Percentiles rank a stretch among this genome's conserved stretches.
These are phyloP conservation scores for Boletus insuetus DNA, from an alignment of 768 basidiomycete genomes.

Conservation along the genomic window DNA sequence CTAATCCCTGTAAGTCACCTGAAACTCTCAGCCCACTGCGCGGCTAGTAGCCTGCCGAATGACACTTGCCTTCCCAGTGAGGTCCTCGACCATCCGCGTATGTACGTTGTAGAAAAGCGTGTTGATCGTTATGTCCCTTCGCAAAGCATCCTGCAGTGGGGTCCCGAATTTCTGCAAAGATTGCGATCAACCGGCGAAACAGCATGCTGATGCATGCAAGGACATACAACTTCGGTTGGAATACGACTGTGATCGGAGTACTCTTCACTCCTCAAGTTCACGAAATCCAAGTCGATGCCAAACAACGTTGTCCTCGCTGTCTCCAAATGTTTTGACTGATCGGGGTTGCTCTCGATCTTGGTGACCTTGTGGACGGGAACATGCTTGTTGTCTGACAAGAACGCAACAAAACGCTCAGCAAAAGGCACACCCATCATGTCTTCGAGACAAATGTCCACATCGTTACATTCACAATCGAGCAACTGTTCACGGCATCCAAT, in stretches of 20 bases:
- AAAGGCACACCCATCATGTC: constrained; percentile 90
- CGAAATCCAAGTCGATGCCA: constrained; percentile 86
- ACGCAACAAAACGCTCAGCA: constrained; percentile 73
- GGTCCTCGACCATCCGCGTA: constrained; percentile 80
- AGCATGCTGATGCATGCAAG: neutral
- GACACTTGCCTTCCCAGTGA: constrained; percentile 65
- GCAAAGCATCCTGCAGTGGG: constrained; percentile 83
- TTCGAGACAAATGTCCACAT: constrained; percentile 90
- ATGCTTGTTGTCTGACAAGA: constrained; percentile 34
- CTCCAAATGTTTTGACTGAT: constrained; percentile 97
- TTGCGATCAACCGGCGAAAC: neutral
- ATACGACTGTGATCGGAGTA: constrained; percentile 88
- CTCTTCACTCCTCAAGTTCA: constrained; percentile 89
- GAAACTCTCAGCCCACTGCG: constrained; percentile 8
- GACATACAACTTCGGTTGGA: constrained; percentile 77
- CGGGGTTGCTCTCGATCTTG: constrained; percentile 90
- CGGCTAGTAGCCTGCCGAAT: neutral
- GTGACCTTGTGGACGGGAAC: constrained; percentile 52
- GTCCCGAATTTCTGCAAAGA: constrained; percentile 78
- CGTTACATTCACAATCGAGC: constrained; percentile 76
- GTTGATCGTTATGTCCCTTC: constrained; percentile 95
- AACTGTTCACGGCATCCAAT: constrained; percentile 46
- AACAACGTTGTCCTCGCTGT: constrained; percentile 84
- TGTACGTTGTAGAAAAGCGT: constrained; percentile 96
- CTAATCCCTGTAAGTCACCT: constrained; percentile 58